Evolutionary conservation across 1,139 yeast species (phyloP), one percentile per base, ranked within the genome.

Genomic region (Taphrina pruni): DNA sequence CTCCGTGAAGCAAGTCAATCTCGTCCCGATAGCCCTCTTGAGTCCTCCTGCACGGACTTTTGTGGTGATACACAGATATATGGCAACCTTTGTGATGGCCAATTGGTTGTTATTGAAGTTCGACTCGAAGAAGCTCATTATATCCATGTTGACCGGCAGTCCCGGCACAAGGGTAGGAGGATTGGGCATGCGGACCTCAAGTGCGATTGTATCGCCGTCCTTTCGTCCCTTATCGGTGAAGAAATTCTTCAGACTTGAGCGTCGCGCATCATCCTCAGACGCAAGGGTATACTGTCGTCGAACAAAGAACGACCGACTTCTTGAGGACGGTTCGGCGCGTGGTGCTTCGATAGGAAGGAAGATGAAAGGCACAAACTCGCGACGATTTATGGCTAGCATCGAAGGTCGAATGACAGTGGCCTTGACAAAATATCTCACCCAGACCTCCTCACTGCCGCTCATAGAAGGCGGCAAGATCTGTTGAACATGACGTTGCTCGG

Each of bases 341-440:
- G 69, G 69, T 52, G 79, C 77, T 73, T 86, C 89, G 66, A 85
- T 78, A 0, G 89, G 89, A 45, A 84, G 75, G 71, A 87, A 85
- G 1, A 80, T 78, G 73, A 87, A 85, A 1, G 87, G 87, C 67
- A 82, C 84, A 58, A 76, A 77, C 6, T 83, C 77, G 60, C 89
- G 78, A 54, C 84, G 76, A 72, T 86, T 87, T 54, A 82, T 72
- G 72, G 84, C 85, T 68, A 86, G 76, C 60, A 87, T 75, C 4
- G 87, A 83, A 0, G 88, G 79, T 68, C 88, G 77, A 70, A 83
- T 85, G 61, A 87, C 86, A 0, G 89, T 86, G 9, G 82, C 89
- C 75, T 87, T 87, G 69, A 87, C 73, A 76, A 71, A 72, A 51
- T 72, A 72, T 58, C 81, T 79, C 57, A 87, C 77, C 2, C 80